A percentile compares a stretch with the other conserved stretches of the same genome.
phyloP scores from a whole-genome alignment of 2,329 filamentous ascomycete species.

The Akanthomyces muscarius region DNA sequence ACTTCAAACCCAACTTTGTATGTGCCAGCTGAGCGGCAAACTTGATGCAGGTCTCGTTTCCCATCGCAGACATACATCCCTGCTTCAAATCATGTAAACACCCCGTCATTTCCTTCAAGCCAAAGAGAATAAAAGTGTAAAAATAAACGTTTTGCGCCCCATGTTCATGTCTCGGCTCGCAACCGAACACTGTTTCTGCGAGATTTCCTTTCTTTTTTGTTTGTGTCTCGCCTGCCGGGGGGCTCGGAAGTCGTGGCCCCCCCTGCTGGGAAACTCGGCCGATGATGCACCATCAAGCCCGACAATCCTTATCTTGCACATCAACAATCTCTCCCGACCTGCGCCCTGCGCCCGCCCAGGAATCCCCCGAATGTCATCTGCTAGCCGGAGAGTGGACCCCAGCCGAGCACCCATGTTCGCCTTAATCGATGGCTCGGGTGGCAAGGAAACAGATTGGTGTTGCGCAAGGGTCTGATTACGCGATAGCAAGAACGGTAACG shows the following conservation, averaged over 20 bases:
- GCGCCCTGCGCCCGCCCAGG: background rate
- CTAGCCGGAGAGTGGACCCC: background rate
- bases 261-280: background rate
- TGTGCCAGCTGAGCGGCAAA: background rate
- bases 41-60: background rate
- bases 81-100: background rate
- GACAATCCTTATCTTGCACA: no score
- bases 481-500: background rate
- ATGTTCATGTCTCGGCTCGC: conserved; percentile 1
- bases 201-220: background rate
- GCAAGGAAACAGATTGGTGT: background rate
- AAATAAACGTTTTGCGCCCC: background rate
- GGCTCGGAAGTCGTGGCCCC: background rate
- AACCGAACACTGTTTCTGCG: background rate
- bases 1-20: background rate
- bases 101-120: background rate
- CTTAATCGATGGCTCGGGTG: background rate
- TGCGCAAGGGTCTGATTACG: background rate
- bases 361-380: background rate
- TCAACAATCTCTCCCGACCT: background rate
- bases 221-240: background rate
- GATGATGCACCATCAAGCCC: no score
- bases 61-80: background rate
- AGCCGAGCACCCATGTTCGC: background rate
- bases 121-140: background rate